Evolutionary conservation across 164 flowering plant species (phyloP).

Genomic region (Buxus sempervirens): DNA sequence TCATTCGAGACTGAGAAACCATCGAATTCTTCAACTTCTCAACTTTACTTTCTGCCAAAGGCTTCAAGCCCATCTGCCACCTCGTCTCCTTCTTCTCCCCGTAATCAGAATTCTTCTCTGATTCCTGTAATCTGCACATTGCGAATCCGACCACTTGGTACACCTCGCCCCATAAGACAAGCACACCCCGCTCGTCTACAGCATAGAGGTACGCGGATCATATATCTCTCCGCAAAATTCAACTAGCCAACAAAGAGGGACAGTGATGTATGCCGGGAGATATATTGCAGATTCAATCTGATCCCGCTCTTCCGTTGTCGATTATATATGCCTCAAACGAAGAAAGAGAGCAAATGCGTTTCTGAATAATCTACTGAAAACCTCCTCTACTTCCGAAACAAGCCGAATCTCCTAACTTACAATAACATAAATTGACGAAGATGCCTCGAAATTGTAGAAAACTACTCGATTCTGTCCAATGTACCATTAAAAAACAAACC

Average conservation of each 20-base stretch:
- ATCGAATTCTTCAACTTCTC: constrained; percentile 46
- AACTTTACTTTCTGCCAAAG: constrained; percentile 26
- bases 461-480: constrained; percentile 13
- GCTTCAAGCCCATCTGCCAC: constrained; percentile 34
- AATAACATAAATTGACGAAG: neutral
- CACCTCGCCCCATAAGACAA: constrained; percentile 3
- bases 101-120: constrained; percentile 9
- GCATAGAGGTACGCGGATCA: neutral
- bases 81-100: constrained; percentile 17
- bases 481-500: neutral
- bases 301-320: neutral
- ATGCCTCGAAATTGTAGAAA: constrained; percentile 7
- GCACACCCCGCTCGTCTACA: constrained; percentile 1
- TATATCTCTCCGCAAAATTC: neutral
- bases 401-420: neutral
- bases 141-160: neutral
- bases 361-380: neutral
- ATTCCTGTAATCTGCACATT: constrained; percentile 24
- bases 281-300: no score
- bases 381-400: neutral
- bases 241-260: no score
- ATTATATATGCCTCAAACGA: neutral
- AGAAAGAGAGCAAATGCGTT: neutral
- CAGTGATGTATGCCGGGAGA: no score
- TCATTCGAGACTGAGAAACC: constrained; percentile 39